phyloP scores from a whole-genome alignment of 2,329 filamentous ascomycete species.

The Clonostachys byssicola region DNA sequence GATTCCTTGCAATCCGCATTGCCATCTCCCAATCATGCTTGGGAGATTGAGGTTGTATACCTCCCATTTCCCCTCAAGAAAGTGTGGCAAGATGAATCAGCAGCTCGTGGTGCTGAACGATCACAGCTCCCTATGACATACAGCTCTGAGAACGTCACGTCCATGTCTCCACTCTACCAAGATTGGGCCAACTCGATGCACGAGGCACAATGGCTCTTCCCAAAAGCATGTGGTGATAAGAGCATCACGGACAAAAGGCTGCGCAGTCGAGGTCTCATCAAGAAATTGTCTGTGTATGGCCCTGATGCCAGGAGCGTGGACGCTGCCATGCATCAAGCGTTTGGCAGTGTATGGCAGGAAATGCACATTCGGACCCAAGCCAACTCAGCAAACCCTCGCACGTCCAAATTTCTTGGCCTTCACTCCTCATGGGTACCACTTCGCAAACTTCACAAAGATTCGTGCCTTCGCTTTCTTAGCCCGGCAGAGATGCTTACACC shows the following conservation, averaged over 20 bases:
- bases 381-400: slow-evolving; percentile 14
- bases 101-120: slow-evolving; percentile 43
- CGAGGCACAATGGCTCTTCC: slow-evolving; percentile 59
- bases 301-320: slow-evolving; percentile 66
- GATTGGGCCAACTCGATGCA: slow-evolving; percentile 40
- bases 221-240: slow-evolving; percentile 62
- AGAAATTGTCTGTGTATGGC: slow-evolving; percentile 55
- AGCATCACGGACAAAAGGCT: slow-evolving; percentile 66
- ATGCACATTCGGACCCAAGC: slow-evolving; percentile 28
- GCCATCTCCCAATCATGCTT: slow-evolving; percentile 60
- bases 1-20: slow-evolving; percentile 53
- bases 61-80: slow-evolving; percentile 62
- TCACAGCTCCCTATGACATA: slow-evolving; percentile 47
- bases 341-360: slow-evolving; percentile 49
- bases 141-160: slow-evolving; percentile 36
- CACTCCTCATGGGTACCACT: slow-evolving; percentile 70
- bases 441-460: slow-evolving; percentile 71
- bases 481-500: slow-evolving; percentile 71
- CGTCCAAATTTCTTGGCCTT: slow-evolving; percentile 52
- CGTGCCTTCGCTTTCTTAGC: slow-evolving; percentile 65
- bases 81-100: slow-evolving; percentile 44
- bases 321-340: slow-evolving; percentile 56
- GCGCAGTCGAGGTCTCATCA: slow-evolving; percentile 69
- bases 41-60: slow-evolving; percentile 74
- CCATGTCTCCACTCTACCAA: slow-evolving; percentile 39